A percentile compares a stretch with the other conserved stretches of the same genome.
These are phyloP conservation scores for Citrullus colocynthis DNA, from an alignment of 306 rosid genomes.

Conservation along the genomic window DNA sequence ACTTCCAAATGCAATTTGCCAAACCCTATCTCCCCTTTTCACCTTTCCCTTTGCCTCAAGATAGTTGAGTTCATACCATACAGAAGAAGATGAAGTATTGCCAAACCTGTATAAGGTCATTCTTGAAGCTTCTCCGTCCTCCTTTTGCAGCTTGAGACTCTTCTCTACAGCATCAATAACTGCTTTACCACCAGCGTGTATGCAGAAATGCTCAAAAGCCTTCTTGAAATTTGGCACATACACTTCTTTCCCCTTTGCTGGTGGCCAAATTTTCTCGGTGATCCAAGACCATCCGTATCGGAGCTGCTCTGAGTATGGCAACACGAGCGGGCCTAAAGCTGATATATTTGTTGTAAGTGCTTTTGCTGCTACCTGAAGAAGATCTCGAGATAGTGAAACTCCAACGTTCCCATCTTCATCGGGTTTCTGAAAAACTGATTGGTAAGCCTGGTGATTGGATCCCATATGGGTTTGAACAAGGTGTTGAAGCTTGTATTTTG, in stretches of 20 bases:
- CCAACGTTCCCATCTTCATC: constrained; percentile 36
- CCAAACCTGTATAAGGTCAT: constrained; percentile 73
- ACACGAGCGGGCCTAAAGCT: constrained; percentile 35
- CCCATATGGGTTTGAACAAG: constrained; percentile 51
- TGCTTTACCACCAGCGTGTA: constrained; percentile 68
- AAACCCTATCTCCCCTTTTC: constrained; percentile 45
- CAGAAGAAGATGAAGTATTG: constrained; percentile 55
- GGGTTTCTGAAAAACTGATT: constrained; percentile 37
- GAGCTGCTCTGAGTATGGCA: constrained; percentile 56
- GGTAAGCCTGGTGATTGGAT: constrained; percentile 40
- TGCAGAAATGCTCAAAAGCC: constrained; percentile 60
- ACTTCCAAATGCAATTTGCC: constrained; percentile 71
- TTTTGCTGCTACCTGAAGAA: constrained; percentile 39
- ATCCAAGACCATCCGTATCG: constrained; percentile 24
- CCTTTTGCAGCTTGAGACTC: constrained; percentile 36
- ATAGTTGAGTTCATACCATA: constrained; percentile 53
- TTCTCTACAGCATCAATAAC: constrained; percentile 48
- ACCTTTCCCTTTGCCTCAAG: constrained; percentile 55
- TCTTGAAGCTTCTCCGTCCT: constrained; percentile 59
- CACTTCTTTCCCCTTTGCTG: constrained; percentile 11
- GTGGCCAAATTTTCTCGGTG: constrained; percentile 19
- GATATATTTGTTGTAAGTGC: constrained; percentile 39
- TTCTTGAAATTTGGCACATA: constrained; percentile 44
- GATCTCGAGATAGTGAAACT: constrained; percentile 36
- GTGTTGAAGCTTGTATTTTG: constrained; percentile 49